These are phyloP conservation scores for Acacia crassicarpa DNA, from an alignment of 306 rosid species.

Conservation along the genomic window DNA sequence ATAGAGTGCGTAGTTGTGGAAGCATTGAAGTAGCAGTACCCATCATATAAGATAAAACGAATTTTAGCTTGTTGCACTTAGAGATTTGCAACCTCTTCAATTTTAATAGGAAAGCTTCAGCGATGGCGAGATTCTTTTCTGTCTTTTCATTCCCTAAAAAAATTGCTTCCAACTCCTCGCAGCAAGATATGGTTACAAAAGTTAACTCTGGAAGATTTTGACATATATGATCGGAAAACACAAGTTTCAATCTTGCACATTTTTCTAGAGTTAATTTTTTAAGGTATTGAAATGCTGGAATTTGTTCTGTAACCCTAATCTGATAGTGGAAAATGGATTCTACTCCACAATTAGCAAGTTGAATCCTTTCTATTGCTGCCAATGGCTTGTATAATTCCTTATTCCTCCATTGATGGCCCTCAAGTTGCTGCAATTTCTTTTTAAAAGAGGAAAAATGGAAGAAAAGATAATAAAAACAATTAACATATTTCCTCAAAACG, in stretches of 20 bases:
- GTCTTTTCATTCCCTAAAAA: not conserved
- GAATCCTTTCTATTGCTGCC: not conserved
- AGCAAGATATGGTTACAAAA: not conserved
- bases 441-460: not conserved
- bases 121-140: not conserved
- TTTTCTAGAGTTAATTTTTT: accelerated
- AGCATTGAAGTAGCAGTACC: not conserved
- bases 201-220: not conserved
- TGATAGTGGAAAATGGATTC: not conserved
- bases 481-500: not conserved
- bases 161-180: not conserved
- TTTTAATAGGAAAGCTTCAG: not conserved
- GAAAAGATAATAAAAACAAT: not conserved
- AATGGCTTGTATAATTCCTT: not conserved
- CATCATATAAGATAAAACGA: not conserved
- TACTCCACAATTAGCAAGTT: not conserved
- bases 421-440: not conserved
- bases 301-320: not conserved
- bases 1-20: not conserved
- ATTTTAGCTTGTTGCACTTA: not conserved
- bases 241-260: not conserved
- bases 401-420: not conserved
- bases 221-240: not conserved
- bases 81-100: not conserved
- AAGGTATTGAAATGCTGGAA: not conserved